Conservation (phyloP, 805 yeast species). For the Candida verbasci region DNA sequence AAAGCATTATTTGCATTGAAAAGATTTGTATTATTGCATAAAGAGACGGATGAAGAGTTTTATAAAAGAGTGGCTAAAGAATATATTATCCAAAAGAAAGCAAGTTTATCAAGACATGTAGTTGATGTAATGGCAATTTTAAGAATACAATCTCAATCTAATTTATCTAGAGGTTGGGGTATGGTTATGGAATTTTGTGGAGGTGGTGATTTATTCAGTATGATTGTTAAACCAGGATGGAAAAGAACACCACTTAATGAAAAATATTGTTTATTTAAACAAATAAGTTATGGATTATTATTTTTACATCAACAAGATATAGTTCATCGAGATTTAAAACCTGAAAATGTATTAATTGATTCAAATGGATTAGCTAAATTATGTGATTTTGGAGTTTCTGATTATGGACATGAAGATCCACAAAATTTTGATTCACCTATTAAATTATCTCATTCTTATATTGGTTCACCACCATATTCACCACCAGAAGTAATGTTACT, state of each 20-base stretch:
- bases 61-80: slow-evolving; percentile 64
- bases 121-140: slow-evolving; percentile 52
- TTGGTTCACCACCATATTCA: slow-evolving; percentile 79
- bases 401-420: slow-evolving; percentile 52
- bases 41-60: slow-evolving; percentile 62
- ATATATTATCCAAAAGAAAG: slow-evolving; percentile 52
- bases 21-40: slow-evolving; percentile 53
- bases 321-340: slow-evolving; percentile 71
- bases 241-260: slow-evolving; percentile 46
- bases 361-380: slow-evolving; percentile 58
- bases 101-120: slow-evolving; percentile 56
- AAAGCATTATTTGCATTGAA: slow-evolving; percentile 59
- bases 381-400: slow-evolving; percentile 76
- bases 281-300: slow-evolving; percentile 56
- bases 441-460: slow-evolving; percentile 42
- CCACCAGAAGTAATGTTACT: slow-evolving; percentile 70
- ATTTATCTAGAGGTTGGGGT: slow-evolving; percentile 70
- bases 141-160: slow-evolving; percentile 52
- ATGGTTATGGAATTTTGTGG: slow-evolving; percentile 60
- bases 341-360: slow-evolving; percentile 65
- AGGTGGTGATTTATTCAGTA: slow-evolving; percentile 57
- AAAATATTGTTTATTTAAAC: slow-evolving; percentile 66
- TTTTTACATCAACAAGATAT: slow-evolving; percentile 63
- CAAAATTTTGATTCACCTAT: slow-evolving; percentile 45
- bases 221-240: slow-evolving; percentile 59